A percentile compares a stretch with the other conserved stretches of the same genome.
Conservation (phyloP, 148 eudicot species). For the Rhododendron kiyosumense region DNA sequence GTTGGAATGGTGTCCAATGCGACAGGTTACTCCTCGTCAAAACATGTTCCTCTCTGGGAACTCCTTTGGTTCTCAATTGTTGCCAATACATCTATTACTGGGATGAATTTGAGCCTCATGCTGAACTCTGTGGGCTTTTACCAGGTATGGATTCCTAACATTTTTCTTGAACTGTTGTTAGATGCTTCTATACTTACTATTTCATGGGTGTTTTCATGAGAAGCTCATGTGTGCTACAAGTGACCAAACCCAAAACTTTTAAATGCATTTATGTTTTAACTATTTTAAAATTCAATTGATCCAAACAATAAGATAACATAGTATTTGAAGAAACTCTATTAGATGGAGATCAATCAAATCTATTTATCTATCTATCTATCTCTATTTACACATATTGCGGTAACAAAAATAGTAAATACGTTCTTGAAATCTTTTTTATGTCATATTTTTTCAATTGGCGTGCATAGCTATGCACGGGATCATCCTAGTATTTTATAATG, state of each 20-base stretch:
- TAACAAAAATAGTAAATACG: not conserved
- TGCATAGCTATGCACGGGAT: not conserved
- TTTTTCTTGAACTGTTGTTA: not conserved
- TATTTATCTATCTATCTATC: no score
- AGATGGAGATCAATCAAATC: not conserved
- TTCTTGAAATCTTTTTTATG: not conserved
- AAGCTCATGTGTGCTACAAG: not conserved
- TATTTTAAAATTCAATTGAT: not conserved
- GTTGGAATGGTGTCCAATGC: conserved; percentile 75
- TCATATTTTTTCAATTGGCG: not conserved
- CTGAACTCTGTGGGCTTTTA: conserved; percentile 90
- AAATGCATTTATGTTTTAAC: no score
- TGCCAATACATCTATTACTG: conserved; percentile 81
- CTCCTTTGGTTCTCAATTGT: conserved; percentile 81
- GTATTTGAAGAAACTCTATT: not conserved
- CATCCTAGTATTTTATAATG: not conserved
- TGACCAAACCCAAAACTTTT: not conserved
- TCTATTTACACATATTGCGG: not conserved
- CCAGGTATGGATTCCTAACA: conserved; percentile 43
- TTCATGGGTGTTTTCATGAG: not conserved
- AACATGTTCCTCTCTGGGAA: conserved; percentile 80
- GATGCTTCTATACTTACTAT: not conserved
- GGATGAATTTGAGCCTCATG: conserved; percentile 90
- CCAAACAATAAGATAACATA: not conserved
- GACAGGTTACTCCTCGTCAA: conserved; percentile 64